These are phyloP conservation scores for Arthrobotrys megalospora DNA, from an alignment of 2,329 filamentous ascomycete genomes.

Conservation along the genomic window DNA sequence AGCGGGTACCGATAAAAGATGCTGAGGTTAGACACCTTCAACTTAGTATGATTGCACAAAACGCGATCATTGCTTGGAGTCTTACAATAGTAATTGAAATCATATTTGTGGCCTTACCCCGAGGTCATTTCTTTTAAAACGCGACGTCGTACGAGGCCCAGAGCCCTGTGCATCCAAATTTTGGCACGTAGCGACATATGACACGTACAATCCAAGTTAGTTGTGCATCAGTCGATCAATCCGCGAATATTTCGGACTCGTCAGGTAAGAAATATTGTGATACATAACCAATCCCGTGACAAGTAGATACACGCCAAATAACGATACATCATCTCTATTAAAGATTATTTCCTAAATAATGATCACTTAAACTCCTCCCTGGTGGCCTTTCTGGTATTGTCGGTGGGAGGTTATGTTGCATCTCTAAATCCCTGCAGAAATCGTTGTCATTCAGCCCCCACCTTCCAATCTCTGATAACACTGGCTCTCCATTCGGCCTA, in stretches of 20 bases:
- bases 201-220: too few species aligned
- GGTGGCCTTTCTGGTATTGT: conserved; percentile 8
- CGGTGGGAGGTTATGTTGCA: conserved; percentile 46
- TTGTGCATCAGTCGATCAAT: too few species aligned
- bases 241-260: too few species aligned
- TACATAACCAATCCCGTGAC: too few species aligned
- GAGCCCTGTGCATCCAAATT: too few species aligned
- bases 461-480: conserved; percentile 44
- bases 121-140: conserved; percentile 40
- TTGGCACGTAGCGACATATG: too few species aligned
- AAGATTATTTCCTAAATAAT: conserved; percentile 32
- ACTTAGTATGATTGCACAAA: conserved; percentile 49
- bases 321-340: neutral
- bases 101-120: conserved; percentile 47
- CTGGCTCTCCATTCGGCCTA: neutral
- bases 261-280: too few species aligned
- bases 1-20: conserved; percentile 50
- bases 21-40: conserved; percentile 43
- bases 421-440: conserved; percentile 45
- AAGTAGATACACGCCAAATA: too few species aligned
- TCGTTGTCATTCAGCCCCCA: conserved; percentile 51
- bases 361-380: conserved; percentile 28
- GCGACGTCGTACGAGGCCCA: neutral
- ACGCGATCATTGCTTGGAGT: conserved; percentile 35
- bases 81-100: conserved; percentile 35